Conservation (phyloP, 2,329 filamentous ascomycete species). For the Coniella lustricola region DNA sequence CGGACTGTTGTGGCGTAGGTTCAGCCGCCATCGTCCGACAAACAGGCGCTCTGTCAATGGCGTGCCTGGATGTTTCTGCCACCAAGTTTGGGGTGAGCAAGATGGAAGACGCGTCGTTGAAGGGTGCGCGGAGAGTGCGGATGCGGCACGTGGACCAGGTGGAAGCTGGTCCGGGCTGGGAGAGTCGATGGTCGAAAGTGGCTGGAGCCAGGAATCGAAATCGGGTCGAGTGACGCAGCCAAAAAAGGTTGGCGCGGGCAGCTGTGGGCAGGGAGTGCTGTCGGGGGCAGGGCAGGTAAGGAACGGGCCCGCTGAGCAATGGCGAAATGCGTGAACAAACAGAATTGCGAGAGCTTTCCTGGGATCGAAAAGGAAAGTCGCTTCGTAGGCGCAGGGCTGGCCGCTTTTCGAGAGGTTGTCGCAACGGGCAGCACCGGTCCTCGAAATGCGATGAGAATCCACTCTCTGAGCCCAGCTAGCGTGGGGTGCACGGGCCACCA, state of each 20-base stretch:
- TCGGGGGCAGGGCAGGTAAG: background rate
- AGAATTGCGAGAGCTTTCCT: conserved; percentile 9
- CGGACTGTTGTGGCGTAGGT: conserved; percentile 46
- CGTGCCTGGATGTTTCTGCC: conserved; percentile 11
- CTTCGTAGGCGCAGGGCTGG: conserved; percentile 7
- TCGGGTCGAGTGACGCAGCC: conserved; percentile 14
- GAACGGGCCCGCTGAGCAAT: conserved; percentile 1
- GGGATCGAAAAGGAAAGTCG: conserved; percentile 5
- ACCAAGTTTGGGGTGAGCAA: background rate
- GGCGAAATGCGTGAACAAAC: conserved; percentile 1
- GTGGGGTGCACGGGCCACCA: background rate
- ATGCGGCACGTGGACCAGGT: background rate
- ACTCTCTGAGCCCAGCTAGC: conserved; percentile 1
- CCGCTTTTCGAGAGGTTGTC: conserved; percentile 5
- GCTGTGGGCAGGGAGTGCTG: background rate
- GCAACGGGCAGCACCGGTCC: background rate
- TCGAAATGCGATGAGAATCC: conserved; percentile 4
- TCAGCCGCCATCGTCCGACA: conserved; percentile 59
- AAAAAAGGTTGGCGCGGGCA: conserved; percentile 9
- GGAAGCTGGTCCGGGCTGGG: background rate
- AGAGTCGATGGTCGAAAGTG: conserved; percentile 1
- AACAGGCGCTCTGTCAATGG: conserved; percentile 14
- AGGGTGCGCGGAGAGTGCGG: background rate
- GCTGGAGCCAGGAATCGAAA: conserved; percentile 10
- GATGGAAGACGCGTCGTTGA: background rate